These are phyloP conservation scores for Ascochyta rabiei DNA, from an alignment of 2,329 filamentous ascomycete genomes.

Conservation along the genomic window DNA sequence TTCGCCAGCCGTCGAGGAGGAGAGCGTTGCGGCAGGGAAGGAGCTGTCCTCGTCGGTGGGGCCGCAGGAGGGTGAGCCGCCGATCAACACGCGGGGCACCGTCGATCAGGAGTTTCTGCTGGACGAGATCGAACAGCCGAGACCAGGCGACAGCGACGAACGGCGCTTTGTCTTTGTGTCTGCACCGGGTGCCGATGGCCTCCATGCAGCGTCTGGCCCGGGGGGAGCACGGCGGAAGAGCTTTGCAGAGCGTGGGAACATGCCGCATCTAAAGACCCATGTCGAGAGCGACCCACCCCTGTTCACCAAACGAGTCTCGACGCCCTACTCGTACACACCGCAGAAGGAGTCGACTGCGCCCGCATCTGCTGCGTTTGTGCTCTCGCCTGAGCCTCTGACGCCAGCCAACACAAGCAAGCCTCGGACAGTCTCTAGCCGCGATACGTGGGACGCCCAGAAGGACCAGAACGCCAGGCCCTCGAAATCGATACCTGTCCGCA, in stretches of 20 bases:
- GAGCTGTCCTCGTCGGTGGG: constrained; percentile 58
- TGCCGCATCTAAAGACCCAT: constrained; percentile 44
- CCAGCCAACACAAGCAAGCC: constrained; percentile 43
- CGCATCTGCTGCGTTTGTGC: constrained; percentile 50
- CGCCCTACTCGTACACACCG: constrained; percentile 54
- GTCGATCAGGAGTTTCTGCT: constrained; percentile 73
- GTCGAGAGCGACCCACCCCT: constrained; percentile 44
- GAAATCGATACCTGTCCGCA: constrained; percentile 34
- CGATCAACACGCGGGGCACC: constrained; percentile 67
- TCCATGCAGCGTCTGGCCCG: constrained; percentile 1
- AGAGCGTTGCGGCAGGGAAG: constrained; percentile 65
- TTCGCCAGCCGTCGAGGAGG: constrained; percentile 72
- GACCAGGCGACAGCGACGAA: constrained; percentile 58
- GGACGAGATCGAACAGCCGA: constrained; percentile 60
- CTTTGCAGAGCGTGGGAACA: constrained; percentile 44
- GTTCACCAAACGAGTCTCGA: constrained; percentile 49
- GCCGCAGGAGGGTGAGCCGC: constrained; percentile 54
- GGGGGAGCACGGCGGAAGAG: constrained; percentile 35
- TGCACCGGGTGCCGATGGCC: constrained; percentile 22
- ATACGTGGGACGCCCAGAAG: constrained; percentile 10
- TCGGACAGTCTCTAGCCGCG: constrained; percentile 30
- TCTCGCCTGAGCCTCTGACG: constrained; percentile 57
- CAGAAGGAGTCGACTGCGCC: constrained; percentile 40
- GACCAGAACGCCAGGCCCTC: constrained; percentile 37
- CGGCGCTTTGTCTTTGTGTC: constrained; percentile 67